Evolutionary conservation across 2,329 filamentous ascomycete species (phyloP), one percentile per base, ranked within the genome.

Genomic region (Hortaea werneckii): DNA sequence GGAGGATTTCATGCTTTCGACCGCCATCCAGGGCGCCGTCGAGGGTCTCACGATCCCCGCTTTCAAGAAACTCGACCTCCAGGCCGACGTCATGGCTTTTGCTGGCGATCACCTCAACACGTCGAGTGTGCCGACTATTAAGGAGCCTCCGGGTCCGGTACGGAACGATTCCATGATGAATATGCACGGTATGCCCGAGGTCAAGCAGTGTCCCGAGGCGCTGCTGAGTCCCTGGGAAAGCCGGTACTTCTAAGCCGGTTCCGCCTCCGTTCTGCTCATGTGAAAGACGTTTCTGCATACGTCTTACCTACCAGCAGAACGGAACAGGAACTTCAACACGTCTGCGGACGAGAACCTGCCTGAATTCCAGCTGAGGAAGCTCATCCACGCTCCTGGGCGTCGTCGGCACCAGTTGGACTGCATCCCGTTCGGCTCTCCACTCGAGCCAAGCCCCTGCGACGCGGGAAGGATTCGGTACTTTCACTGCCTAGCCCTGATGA

Each of bases 1-100:
- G 50, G 66, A 73, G 48, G 68, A 77, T 45, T 81, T 75, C 54
- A 73, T 82, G 61, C 65, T 82, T 53, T 74, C 76, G 0, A 75
- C 76, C 29, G 77, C 77, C 5, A 72, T 69, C 28, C 67, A 65
- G 50, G 62, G 63, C 29, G 46, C 60, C 13, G 51, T 60, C 12
- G 41, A 58, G 34, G 56, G 50, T 6, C 30, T 62, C 29, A 54
- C 55, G 44, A 54, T 64, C 6, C 62, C 63, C 4, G 51, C 51
- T 6, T 65, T 65, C 44, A 52, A 54, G 28, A 59, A 50, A 29
- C 49, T 65, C 9, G 48, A 64, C 40, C 37, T 65, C 29, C 50
- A 56, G 6, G 44, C 42, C 27, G 63, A 64, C 40, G 46, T 65
- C 28, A 47, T 63, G 39, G 46, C 51, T 29, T 58, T 54, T 41